Percentiles rank a stretch among this genome's conserved stretches.
phyloP scores from a whole-genome alignment of 2,329 filamentous ascomycete species.

The Acarospora socialis region DNA sequence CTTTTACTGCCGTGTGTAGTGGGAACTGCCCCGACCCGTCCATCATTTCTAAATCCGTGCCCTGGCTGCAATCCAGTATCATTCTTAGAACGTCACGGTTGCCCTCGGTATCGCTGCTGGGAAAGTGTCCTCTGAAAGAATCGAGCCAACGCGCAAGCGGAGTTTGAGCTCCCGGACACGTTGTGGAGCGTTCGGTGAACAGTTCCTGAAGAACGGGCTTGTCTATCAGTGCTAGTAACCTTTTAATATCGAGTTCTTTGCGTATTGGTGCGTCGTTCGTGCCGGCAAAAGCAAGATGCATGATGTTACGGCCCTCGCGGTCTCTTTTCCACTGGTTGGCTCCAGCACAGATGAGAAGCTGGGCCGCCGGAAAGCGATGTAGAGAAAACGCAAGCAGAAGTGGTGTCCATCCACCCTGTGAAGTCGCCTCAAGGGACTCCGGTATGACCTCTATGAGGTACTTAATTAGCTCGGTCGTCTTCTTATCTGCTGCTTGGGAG shows the following conservation, averaged over 20 bases:
- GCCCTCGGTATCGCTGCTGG: constrained; percentile 14
- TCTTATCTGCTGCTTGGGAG: constrained; percentile 23
- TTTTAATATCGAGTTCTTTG: constrained; percentile 19
- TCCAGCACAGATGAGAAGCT: constrained; percentile 50
- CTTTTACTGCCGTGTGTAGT: constrained; percentile 24
- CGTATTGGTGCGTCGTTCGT: constrained; percentile 17
- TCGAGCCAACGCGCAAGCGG: constrained; percentile 50
- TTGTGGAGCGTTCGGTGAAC: constrained; percentile 43
- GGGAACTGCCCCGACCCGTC: constrained; percentile 30
- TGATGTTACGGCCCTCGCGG: constrained; percentile 46
- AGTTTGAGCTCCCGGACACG: constrained; percentile 40
- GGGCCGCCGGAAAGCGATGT: constrained; percentile 39
- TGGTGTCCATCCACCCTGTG: constrained; percentile 45
- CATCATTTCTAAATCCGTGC: constrained; percentile 34
- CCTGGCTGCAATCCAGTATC: constrained; percentile 42
- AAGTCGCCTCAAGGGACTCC: constrained; percentile 47
- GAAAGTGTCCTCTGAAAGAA: too few relatives aligned
- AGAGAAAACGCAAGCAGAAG: constrained; percentile 51
- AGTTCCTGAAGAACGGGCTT: constrained; percentile 41
- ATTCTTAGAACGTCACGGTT: constrained; percentile 32
- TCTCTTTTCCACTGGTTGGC: constrained; percentile 56
- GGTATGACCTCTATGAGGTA: constrained; percentile 53
- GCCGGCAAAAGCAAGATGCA: constrained; percentile 43
- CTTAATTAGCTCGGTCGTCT: constrained; percentile 42
- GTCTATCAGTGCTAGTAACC: constrained; percentile 46